Evolutionary conservation across 140 eudicot genomes (phyloP).

Genomic region (Anethum foeniculum): DNA sequence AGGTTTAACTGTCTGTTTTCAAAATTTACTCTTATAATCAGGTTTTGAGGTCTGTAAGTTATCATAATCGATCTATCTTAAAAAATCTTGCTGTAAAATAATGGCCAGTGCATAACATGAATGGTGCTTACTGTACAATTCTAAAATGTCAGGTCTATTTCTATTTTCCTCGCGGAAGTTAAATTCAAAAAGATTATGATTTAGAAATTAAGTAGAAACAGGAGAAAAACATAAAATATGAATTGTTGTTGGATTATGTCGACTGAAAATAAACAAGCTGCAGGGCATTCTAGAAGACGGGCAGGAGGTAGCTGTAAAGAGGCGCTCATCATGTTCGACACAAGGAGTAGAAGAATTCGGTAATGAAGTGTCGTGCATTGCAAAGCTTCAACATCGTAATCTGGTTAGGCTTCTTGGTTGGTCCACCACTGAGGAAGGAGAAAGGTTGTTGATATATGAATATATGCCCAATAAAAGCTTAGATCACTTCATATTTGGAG

Average conservation of each 20-base stretch:
- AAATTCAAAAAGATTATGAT: neutral
- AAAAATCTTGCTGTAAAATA: neutral
- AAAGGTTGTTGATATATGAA: conserved; percentile 12
- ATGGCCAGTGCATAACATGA: neutral
- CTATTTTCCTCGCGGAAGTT: neutral
- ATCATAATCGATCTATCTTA: neutral
- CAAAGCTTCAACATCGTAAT: conserved; percentile 15
- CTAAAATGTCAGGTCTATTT: neutral
- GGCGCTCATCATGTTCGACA: conserved; percentile 6
- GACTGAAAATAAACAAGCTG: neutral
- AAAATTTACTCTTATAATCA: neutral
- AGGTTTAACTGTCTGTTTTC: neutral
- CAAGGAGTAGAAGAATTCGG: conserved; percentile 15
- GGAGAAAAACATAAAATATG: neutral
- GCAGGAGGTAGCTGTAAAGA: conserved; percentile 14
- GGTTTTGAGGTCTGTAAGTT: neutral
- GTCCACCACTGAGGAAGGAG: conserved; percentile 11
- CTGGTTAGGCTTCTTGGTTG: conserved; percentile 19
- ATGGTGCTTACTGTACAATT: neutral
- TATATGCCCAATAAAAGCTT: conserved; percentile 15
- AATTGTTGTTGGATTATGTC: neutral
- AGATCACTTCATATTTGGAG: conserved; percentile 13
- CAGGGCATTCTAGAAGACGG: conserved; percentile 15
- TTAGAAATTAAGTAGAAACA: neutral
- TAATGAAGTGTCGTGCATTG: conserved; percentile 15